Base-by-base conservation (phyloP, 2,329 filamentous ascomycete species). In the Trichoderma atroviride region DNA sequence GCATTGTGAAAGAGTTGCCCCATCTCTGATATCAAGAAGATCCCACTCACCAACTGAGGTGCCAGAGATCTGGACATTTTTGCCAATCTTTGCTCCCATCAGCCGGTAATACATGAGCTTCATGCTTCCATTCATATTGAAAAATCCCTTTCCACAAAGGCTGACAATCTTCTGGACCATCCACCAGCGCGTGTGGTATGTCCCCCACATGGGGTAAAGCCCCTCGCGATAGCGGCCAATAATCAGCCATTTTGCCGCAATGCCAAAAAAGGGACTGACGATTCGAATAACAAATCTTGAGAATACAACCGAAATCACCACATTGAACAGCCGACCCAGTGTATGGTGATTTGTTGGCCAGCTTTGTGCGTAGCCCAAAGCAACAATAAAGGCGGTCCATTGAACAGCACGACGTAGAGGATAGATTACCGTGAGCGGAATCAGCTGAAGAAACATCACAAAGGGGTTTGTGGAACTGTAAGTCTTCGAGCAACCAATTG, bases 171-270 rank as follows among this genome's bases (percentile, higher is more conserved):
- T 88, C 74, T 88, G 83, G 1, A 83, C 82, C 67, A 88, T 72
- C 86, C 86, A 88, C 86, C 86, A 88, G 10, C 85, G 80, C 0
- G 84, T 87, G 74, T 88, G 86, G 73, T 88, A 88, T 1, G 74
- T 71, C 1, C 85, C 85, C 86, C 86, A 88, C 86, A 88, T 88
- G 2, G 86, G 86, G 72, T 85, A 87, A 2, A 87, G 74, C 0
- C 86, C 86, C 73, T 85, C 81, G 43, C 78, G 79, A 74, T 86
- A 84, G 1, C 81, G 81, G 13, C 86, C 86, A 53, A 88, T 84
- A 63, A 88, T 78, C 6, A 84, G 56, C 86, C 86, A 88, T 74
- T 88, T 88, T 60, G 82, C 78, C 3, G 78, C 52, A 29, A 88
- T 86, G n/a, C 82, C 85, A 27, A 83, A 50, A 31, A 83, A 75